Percentiles rank a stretch among this genome's conserved stretches.
Evolutionary conservation across 495 filamentous ascomycete genomes (phyloP).

Genomic region (Parachaetomium inaequale): DNA sequence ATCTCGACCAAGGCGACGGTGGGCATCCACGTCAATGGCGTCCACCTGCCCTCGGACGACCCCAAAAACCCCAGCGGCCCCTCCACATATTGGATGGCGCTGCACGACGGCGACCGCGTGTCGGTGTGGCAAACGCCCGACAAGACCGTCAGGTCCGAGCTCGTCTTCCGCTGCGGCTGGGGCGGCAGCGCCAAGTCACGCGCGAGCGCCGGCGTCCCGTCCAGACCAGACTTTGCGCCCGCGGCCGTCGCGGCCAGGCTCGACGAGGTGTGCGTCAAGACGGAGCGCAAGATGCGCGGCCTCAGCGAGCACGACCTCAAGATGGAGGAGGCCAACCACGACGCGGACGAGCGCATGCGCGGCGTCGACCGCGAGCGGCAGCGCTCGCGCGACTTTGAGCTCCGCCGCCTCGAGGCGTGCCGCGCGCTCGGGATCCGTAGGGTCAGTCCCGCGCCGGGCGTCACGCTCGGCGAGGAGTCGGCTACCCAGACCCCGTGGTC

Average conservation of each 20-base stretch:
- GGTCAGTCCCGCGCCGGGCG: constrained; percentile 23
- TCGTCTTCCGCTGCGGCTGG: constrained; percentile 48
- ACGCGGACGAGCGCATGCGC: constrained; percentile 33
- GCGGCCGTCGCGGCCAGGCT: constrained; percentile 25
- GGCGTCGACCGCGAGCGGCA: constrained; percentile 40
- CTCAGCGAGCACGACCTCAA: constrained; percentile 30
- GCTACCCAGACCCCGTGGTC: constrained; percentile 14
- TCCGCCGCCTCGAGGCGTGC: constrained; percentile 36
- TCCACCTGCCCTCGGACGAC: constrained; percentile 50
- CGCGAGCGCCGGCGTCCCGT: constrained; percentile 12
- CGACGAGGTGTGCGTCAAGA: constrained; percentile 25
- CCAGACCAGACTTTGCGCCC: constrained; percentile 16
- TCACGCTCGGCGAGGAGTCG: constrained; percentile 9
- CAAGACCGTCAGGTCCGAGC: constrained; percentile 24
- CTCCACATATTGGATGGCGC: constrained; percentile 57
- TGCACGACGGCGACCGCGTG: constrained; percentile 71
- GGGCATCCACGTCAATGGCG: constrained; percentile 71
- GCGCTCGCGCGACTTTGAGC: constrained; percentile 41
- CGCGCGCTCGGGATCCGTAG: constrained; percentile 29
- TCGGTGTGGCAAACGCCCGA: constrained; percentile 52
- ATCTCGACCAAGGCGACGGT: constrained; percentile 67
- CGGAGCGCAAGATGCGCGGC: constrained; percentile 34
- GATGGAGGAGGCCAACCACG: constrained; percentile 38
- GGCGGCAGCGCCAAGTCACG: constrained; percentile 41
- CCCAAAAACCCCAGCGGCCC: constrained; percentile 42